Evolutionary conservation across 805 yeast genomes (phyloP).

Genomic region (Hanseniaspora lindneri): DNA sequence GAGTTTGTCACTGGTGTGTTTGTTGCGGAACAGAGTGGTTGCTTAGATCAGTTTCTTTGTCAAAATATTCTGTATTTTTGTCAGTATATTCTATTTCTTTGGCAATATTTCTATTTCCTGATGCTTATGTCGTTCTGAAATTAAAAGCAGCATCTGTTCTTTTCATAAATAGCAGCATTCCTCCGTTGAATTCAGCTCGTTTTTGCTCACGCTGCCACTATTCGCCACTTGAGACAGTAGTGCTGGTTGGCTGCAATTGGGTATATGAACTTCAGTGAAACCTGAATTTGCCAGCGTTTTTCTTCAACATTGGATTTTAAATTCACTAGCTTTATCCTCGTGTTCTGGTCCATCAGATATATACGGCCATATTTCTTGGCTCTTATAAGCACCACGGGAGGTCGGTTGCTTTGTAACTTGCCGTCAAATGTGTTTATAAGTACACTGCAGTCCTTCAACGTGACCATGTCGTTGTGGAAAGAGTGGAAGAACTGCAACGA

Average conservation of each 20-base stretch:
- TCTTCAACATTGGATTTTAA: not conserved
- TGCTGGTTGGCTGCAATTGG: not conserved
- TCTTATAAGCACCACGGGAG: too few species aligned
- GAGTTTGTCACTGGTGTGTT: too few species aligned
- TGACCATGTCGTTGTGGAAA: not conserved
- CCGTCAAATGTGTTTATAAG: not conserved
- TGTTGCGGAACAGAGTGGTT: too few species aligned
- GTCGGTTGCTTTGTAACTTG: too few species aligned
- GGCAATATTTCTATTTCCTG: too few species aligned
- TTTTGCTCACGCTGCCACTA: not conserved
- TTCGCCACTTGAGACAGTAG: slow-evolving; percentile 1
- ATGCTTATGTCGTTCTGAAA: too few species aligned
- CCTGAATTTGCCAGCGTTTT: not conserved
- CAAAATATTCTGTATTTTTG: too few species aligned
- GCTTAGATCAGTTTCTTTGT: too few species aligned
- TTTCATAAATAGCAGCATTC: too few species aligned
- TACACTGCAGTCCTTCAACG: not conserved
- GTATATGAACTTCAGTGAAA: not conserved
- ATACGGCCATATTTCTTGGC: not conserved
- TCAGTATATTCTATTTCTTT: too few species aligned
- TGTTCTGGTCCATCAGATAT: not conserved
- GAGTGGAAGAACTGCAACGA: not conserved
- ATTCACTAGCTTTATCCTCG: not conserved
- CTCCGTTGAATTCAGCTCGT: too few species aligned
- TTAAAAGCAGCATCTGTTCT: too few species aligned